Evolutionary conservation across 441 rosid genomes (phyloP), one percentile per base, ranked within the genome.

Genomic region (Jatropha podagrica): DNA sequence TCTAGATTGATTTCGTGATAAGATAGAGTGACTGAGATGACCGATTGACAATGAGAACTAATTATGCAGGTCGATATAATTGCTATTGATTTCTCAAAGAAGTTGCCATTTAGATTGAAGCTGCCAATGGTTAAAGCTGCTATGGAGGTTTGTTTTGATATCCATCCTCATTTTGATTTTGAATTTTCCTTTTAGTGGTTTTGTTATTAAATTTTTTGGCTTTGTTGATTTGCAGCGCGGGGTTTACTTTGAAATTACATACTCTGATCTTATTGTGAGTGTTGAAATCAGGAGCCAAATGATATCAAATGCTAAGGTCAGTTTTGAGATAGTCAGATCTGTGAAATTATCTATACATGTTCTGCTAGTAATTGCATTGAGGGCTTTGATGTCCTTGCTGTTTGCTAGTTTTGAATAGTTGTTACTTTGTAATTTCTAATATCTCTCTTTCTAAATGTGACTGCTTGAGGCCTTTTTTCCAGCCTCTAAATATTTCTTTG

Each of bases 301-400:
- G 87, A 85, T 95, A 77, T 77, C 90, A 20, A 89, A 83, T 80
- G 89, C 92, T 40, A 91, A 92, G 93, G 97, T 93, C 72, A 82
- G 83, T 59, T 67, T 76, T 72, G 52, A 41, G 59, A 68, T 41
- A 8, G 12, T 60, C 46, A 12, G 41, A 52, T 37, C n/a, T 9
- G 27, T 58, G 61, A 58, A 20, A 20, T 20, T 3, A 58, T 58
- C 12, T 58, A n/a, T 56, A n/a, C n/a, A 20, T n/a, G 26, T 58
- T 20, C 27, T 58, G 61, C 27, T 58, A 20, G 32, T 20, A 9
- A 58, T 7, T 58, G 61, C 26, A 6, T 20, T 58, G 61, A n/a
- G 7, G 61, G 12, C n/a, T 6, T 58, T 20, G 8, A 58, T 58
- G 15, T 58, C 12, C 11, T 56, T 56, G 26, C 61, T 56, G 4